Conservation (phyloP, 2,329 filamentous ascomycete species). For the Aspergillus intermedius region DNA sequence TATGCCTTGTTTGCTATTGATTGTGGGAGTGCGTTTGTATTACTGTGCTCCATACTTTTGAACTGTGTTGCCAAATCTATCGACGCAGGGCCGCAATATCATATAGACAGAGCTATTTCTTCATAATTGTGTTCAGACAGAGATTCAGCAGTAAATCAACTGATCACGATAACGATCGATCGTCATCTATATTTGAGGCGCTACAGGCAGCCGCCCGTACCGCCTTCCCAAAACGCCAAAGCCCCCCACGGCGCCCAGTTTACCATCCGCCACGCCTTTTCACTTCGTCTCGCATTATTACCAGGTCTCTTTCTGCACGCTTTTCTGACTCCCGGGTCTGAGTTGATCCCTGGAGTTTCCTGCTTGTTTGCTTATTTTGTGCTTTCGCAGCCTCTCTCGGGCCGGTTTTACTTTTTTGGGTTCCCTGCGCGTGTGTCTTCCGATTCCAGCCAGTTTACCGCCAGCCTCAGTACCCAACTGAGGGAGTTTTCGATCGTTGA, state of each 20-base stretch:
- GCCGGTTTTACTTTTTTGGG: background rate
- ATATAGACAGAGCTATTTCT: background rate
- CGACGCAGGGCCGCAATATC: no score
- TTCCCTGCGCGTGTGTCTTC: constrained; percentile 4
- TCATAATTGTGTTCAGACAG: background rate
- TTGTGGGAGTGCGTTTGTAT: no score
- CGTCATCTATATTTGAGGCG: background rate
- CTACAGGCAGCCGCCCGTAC: constrained; percentile 9
- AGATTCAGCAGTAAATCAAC: background rate
- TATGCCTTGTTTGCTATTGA: no score
- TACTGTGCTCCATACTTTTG: no score
- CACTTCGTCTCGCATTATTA: constrained; percentile 1
- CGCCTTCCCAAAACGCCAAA: constrained; percentile 17
- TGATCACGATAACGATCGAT: background rate
- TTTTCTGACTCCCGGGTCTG: background rate
- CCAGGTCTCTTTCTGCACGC: background rate
- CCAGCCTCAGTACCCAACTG: constrained; percentile 6
- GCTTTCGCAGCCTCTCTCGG: background rate
- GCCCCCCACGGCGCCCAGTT: constrained; percentile 11
- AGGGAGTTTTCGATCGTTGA: background rate
- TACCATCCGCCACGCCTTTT: constrained; percentile 12
- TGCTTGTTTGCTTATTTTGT: background rate
- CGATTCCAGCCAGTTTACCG: constrained; percentile 16
- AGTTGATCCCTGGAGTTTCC: background rate
- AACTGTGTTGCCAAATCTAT: no score